Percentiles rank a stretch among this genome's conserved stretches.
phyloP scores from a whole-genome alignment of 495 filamentous ascomycete species.

The Schizothecium vesticola region DNA sequence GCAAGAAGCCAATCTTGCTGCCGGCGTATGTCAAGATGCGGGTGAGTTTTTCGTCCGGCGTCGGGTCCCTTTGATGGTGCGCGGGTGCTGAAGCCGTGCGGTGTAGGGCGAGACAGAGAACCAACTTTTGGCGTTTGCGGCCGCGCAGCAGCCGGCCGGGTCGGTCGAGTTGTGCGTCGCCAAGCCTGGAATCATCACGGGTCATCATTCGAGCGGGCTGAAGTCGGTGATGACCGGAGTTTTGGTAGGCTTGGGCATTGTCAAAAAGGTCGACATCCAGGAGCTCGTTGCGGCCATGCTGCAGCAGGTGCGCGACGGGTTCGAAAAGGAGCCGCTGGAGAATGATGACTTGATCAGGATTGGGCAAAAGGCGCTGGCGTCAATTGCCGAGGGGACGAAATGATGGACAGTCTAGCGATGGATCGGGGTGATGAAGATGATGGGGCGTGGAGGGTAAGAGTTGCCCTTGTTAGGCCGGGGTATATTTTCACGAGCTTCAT shows the following conservation, averaged over 20 bases:
- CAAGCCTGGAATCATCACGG: conserved; percentile 39
- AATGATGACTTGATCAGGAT: conserved; percentile 43
- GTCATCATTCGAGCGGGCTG: neutral
- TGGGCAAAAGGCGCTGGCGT: conserved; percentile 23
- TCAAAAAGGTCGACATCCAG: conserved; percentile 33
- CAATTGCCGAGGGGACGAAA: neutral
- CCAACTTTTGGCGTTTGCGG: conserved; percentile 33
- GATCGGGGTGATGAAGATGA: neutral
- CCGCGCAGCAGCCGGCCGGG: conserved; percentile 20
- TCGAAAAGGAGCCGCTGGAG: conserved; percentile 43
- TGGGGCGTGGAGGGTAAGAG: neutral
- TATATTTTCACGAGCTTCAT: too few relatives aligned
- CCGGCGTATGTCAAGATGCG: conserved; percentile 40
- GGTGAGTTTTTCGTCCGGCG: conserved; percentile 15
- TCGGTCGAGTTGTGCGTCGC: conserved; percentile 35
- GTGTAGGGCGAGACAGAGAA: conserved; percentile 41
- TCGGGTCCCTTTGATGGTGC: neutral
- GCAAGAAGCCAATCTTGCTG: conserved; percentile 32
- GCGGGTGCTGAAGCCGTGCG: neutral
- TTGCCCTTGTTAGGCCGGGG: too few relatives aligned
- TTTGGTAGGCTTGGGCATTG: neutral
- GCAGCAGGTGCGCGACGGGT: conserved; percentile 39
- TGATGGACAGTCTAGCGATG: neutral
- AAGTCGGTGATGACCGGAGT: neutral
- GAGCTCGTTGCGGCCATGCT: conserved; percentile 44